These are phyloP conservation scores for Ephemerocybe angulata DNA, from an alignment of 768 basidiomycete genomes.

Conservation along the genomic window DNA sequence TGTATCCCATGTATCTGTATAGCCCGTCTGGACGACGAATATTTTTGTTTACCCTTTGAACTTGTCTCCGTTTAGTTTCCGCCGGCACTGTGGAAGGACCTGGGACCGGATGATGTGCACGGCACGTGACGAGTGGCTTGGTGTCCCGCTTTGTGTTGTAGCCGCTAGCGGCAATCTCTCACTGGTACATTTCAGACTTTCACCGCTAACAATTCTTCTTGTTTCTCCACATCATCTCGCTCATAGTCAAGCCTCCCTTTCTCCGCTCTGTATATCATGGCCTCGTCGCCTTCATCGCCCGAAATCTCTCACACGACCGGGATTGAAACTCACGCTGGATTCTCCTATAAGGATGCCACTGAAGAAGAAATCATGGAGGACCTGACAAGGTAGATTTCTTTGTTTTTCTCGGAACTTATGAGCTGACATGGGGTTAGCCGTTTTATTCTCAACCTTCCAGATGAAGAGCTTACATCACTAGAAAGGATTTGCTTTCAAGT, in stretches of 20 bases:
- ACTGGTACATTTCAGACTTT: constrained; percentile 1
- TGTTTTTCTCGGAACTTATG: constrained; percentile 13
- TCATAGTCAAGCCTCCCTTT: constrained; percentile 27
- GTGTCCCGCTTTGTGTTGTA: constrained; percentile 1
- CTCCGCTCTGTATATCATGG: constrained; percentile 46
- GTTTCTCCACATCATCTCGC: constrained; percentile 10
- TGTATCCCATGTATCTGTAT: background rate
- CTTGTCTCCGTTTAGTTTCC: background rate
- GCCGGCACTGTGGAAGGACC: background rate
- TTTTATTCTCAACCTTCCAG: constrained; percentile 94
- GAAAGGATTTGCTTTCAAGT: constrained; percentile 98
- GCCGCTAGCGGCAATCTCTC: constrained; percentile 1
- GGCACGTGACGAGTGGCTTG: background rate
- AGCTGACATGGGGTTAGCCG: constrained; percentile 50
- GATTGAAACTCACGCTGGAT: constrained; percentile 33
- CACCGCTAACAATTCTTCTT: constrained; percentile 14
- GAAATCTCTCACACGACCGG: constrained; percentile 54
- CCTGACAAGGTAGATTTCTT: constrained; percentile 67
- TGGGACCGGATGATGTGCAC: background rate
- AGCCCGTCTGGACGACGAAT: no score
- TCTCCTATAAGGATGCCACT: constrained; percentile 68
- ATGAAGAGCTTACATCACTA: constrained; percentile 84
- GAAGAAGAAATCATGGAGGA: constrained; percentile 89
- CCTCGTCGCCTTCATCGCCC: constrained; percentile 75
- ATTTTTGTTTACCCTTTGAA: background rate